A percentile compares a stretch with the other conserved stretches of the same genome.
phyloP scores from a whole-genome alignment of 305 asterid genomes.

The Solanum hybrid region DNA sequence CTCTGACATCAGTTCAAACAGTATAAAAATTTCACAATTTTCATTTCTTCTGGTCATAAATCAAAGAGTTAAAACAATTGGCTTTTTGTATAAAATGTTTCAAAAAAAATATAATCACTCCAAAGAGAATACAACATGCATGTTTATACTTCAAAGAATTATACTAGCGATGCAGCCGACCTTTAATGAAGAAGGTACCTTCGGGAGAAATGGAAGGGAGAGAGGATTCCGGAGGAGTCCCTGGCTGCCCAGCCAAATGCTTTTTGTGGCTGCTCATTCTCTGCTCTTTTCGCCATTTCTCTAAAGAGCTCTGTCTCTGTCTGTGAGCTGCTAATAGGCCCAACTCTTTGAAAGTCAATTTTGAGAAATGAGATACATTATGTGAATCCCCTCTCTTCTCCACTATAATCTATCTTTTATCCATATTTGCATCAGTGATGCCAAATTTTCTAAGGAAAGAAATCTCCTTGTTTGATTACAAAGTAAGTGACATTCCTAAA shows the following conservation, averaged over 20 bases:
- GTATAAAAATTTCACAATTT: background rate
- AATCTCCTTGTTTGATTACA: background rate
- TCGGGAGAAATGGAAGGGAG: slow-evolving; percentile 47
- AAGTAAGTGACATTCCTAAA: background rate
- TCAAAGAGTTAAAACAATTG: background rate
- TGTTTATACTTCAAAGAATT: background rate
- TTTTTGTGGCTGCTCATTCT: slow-evolving; percentile 21
- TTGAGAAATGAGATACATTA: background rate
- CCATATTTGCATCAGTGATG: background rate
- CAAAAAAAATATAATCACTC: background rate
- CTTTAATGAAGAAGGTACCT: slow-evolving; percentile 22
- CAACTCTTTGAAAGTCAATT: background rate
- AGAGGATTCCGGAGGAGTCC: slow-evolving; percentile 39
- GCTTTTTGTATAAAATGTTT: background rate
- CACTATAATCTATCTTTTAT: background rate
- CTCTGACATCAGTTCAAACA: slow-evolving; percentile 24
- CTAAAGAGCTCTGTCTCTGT: background rate
- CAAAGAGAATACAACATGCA: background rate
- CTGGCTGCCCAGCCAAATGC: slow-evolving; percentile 57
- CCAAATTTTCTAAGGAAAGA: background rate
- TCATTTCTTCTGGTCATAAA: background rate
- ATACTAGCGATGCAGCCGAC: background rate
- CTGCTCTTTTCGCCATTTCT: slow-evolving; percentile 10
- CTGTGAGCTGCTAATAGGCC: background rate
- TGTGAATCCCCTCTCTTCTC: background rate